Evolutionary conservation across 208 protist species (phyloP), one percentile per base, ranked within the genome.

Genomic region (Leishmania arabica): DNA sequence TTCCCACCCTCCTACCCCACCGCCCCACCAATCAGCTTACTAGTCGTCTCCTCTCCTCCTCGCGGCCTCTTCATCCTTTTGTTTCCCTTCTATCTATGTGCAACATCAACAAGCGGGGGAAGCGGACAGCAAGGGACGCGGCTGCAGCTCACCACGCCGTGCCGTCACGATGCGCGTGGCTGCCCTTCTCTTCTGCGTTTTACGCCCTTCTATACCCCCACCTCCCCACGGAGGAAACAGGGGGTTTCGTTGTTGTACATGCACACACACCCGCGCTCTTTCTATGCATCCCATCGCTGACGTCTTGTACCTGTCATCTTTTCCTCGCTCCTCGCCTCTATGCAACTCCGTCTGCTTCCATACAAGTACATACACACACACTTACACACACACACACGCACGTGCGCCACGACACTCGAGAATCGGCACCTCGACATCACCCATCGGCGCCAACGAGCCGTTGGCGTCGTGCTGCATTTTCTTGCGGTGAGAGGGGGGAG

Each of bases 291-390:
- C 70, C 70, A 74, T 51, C 15, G 60, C 24, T 66, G 60, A 66
- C 60, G 19, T 37, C n/a, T 40, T n/a, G n/a, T 19, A 15, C 31
- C n/a, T 31, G n/a, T 13, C 27, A 37, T 40, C n/a, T 0, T 37
- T 40, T 37, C 13, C 60, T 13, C 27, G 31, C 60, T 66, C 60
- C 40, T 31, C 27, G 31, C 60, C 13, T 66, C 60, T 66, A 66
- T 66, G 31, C 60, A 66, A 19, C 60, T 4, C 24, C 45, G 42
- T 19, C 13, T 37, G 19, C 47, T 7, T 53, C 42, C 27, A 31
- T 54, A 74, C 70, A 74, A 37, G 70, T 54, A 74, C 70, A 74
- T 47, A 56, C 40, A 74, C 42, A 3, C 72, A 76, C 11, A 54
- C 70, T 1, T 34, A 34, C 34, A 34, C 34, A 34, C 34, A 75